Evolutionary conservation across 441 rosid species (phyloP).

Genomic region (Arabidopsis hybrid): DNA sequence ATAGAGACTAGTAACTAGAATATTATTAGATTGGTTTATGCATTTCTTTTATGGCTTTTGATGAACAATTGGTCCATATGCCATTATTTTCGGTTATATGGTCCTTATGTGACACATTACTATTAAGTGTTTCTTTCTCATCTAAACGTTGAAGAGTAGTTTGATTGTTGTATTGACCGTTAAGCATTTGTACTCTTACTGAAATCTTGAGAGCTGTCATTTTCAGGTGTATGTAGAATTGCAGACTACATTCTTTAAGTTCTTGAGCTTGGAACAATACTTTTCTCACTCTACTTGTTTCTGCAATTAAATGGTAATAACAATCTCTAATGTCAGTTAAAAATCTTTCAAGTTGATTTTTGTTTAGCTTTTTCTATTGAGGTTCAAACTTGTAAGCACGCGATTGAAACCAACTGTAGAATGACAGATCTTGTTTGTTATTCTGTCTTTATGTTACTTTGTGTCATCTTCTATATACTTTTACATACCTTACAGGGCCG

Average conservation of each 20-base stretch:
- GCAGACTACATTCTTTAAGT: background rate
- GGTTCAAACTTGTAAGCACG: background rate
- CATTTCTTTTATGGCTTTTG: background rate
- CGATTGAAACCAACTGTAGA: background rate
- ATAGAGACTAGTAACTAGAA: background rate
- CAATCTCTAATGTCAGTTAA: background rate
- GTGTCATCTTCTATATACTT: conserved; percentile 18
- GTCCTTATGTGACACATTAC: too few relatives aligned
- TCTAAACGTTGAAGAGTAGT: too few relatives aligned
- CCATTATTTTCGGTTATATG: too few relatives aligned
- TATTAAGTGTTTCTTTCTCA: too few relatives aligned
- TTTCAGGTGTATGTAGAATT: conserved; percentile 20
- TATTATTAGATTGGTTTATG: background rate
- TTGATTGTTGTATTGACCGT: background rate
- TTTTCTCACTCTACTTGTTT: background rate
- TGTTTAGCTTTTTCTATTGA: background rate
- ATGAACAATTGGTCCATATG: too few relatives aligned
- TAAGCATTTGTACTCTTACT: background rate
- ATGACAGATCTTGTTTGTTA: background rate
- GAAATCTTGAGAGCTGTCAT: background rate
- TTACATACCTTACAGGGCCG: background rate
- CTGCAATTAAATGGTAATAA: conserved; percentile 31
- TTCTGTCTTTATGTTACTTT: conserved; percentile 15
- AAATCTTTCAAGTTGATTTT: background rate
- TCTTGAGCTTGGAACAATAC: background rate